Conservation (phyloP, 129 eudicot species). For the Helianthus annuus region DNA sequence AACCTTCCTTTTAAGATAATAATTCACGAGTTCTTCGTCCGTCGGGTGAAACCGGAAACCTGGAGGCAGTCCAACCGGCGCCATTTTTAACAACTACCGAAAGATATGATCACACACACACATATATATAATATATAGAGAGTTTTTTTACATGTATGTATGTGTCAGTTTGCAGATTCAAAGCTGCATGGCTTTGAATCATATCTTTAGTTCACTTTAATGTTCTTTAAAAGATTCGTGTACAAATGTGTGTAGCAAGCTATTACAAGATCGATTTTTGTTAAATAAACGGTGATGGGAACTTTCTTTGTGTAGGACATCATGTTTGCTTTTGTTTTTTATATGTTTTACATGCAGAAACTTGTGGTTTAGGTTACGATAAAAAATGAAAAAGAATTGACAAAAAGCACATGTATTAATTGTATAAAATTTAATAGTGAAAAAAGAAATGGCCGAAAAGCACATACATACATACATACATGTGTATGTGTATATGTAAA, state of each 20-base stretch:
- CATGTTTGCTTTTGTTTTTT: conserved; percentile 37
- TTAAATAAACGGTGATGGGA: neutral
- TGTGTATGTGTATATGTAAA: too few relatives aligned
- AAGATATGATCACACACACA: neutral
- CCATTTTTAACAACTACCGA: conserved; percentile 41
- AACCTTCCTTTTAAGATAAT: conserved; percentile 85
- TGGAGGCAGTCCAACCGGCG: conserved; percentile 97
- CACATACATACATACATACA: neutral
- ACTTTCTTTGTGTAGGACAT: conserved; percentile 22
- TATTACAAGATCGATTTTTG: neutral
- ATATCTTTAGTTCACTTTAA: conserved; percentile 50
- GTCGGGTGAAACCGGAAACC: conserved; percentile 98
- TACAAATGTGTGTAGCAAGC: conserved; percentile 5
- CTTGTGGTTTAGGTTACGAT: conserved; percentile 44
- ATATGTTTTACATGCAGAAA: conserved; percentile 31
- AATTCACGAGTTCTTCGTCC: conserved; percentile 92
- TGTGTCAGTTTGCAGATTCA: conserved; percentile 49
- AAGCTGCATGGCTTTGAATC: conserved; percentile 69
- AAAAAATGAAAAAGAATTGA: conserved; percentile 26
- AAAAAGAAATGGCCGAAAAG: conserved; percentile 17
- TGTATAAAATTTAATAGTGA: neutral
- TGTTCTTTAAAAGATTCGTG: conserved; percentile 53
- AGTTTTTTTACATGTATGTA: conserved; percentile 12
- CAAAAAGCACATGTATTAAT: conserved; percentile 30
- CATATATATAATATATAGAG: conserved; percentile 22